phyloP scores from a whole-genome alignment of 2,329 filamentous ascomycete species.

The Geosmithia morbida region DNA sequence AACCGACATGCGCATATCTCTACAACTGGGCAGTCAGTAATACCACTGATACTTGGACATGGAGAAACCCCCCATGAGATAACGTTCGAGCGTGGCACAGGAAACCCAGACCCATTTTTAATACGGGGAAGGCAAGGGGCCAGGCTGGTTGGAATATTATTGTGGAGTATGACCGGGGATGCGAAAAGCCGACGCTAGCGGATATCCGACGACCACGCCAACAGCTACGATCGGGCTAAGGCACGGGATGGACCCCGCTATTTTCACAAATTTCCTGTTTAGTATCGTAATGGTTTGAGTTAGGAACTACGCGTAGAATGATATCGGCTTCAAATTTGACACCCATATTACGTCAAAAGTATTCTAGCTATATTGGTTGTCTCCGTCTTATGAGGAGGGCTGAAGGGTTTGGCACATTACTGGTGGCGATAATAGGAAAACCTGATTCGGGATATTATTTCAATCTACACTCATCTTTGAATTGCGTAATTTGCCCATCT shows the following conservation, averaged over 20 bases:
- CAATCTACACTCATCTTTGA: background rate
- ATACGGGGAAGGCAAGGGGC: background rate
- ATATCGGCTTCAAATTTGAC: background rate
- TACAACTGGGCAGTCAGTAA: background rate
- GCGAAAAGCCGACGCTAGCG: constrained; percentile 1
- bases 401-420: too few species aligned
- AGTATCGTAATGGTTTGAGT: too few species aligned
- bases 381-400: too few species aligned
- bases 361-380: background rate
- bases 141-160: background rate
- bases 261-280: background rate
- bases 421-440: too few species aligned
- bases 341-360: background rate
- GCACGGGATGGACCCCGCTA: background rate
- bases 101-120: background rate
- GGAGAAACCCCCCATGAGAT: background rate
- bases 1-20: background rate
- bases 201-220: background rate
- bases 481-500: too few species aligned
- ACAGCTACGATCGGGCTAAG: background rate
- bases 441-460: background rate
- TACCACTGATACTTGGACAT: background rate
- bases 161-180: background rate
- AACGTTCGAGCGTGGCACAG: background rate
- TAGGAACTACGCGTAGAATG: background rate